Evolutionary conservation across 2,329 filamentous ascomycete species (phyloP), one percentile per base, ranked within the genome.

Genomic region (Fusarium caatingaense): DNA sequence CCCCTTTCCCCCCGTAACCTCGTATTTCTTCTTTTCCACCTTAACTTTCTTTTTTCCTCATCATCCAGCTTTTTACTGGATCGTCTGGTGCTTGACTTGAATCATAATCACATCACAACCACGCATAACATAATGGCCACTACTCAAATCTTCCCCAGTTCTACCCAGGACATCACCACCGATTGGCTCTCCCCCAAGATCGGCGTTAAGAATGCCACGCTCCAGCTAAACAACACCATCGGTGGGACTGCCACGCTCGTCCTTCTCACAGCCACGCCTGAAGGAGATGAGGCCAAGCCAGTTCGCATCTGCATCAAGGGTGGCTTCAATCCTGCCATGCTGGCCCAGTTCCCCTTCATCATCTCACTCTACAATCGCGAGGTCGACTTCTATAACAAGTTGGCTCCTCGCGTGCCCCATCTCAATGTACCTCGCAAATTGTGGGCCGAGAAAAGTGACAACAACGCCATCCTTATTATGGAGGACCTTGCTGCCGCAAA

Each of bases 381-480:
- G 27, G 61, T 64, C 6, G 61, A 64, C 45, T 64, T 64, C n/a
- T 64, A 64, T 28, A 63, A 64, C 21, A 45, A 51, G 5, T 32
- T 64, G 15, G 61, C 49, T 21, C 61, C 61, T n/a, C 44, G 6
- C 11, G 51, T 64, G n/a, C 60, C 60, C 28, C 57, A 64, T 49
- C 60, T 64, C 58, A 64, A 64, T 18, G 15, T 64, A 6, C 58
- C 61, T 10, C 51, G 40, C 11, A 63, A 63, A 21, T 18, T 64
- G 13, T 63, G 58, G 59, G 59, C 59, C 47, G 23, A 63, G 37
- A 63, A 64, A 37, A 57, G 58, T 25, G 46, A 53, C 23, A 42
- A 57, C 15, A 64, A 63, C 8, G 61, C 50, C 25, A 42, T 64
- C 13, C 25, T 64, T 4, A 46, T 64, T 15, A 64, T 64, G 61